Conservation (phyloP, 805 yeast genomes). For the Blastobotrys chiropterorum region DNA sequence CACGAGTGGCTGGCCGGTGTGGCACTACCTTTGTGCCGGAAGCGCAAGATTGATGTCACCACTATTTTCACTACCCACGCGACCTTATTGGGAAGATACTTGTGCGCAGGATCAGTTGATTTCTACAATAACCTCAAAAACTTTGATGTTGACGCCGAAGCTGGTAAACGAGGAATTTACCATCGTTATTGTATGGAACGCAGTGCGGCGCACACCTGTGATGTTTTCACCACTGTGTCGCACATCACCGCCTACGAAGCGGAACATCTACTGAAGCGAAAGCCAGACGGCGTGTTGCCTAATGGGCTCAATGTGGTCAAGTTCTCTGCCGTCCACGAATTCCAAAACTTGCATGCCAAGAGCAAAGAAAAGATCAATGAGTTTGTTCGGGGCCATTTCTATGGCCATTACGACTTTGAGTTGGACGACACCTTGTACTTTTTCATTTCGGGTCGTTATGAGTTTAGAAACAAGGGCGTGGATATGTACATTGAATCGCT, state of each 20-base stretch:
- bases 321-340: conserved; percentile 96
- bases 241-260: conserved; percentile 96
- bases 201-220: conserved; percentile 92
- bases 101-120: conserved; percentile 95
- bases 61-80: conserved; percentile 98
- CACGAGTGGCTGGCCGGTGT: conserved; percentile 99
- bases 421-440: conserved; percentile 89
- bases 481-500: conserved; percentile 90
- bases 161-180: conserved; percentile 95
- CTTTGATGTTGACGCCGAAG: conserved; percentile 96
- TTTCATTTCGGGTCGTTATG: conserved; percentile 96
- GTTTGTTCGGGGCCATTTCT: conserved; percentile 93
- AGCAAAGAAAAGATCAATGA: conserved; percentile 90
- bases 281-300: conserved; percentile 97
- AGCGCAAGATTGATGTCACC: conserved; percentile 86
- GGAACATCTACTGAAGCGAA: conserved; percentile 86
- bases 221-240: conserved; percentile 95
- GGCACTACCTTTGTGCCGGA: conserved; percentile 85
- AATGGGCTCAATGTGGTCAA: conserved; percentile 94
- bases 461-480: conserved; percentile 93
- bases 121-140: conserved; percentile 84
- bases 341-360: conserved; percentile 90
- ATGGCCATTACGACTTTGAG: conserved; percentile 93
- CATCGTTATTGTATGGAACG: conserved; percentile 96
- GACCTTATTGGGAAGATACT: conserved; percentile 85